Conservation (phyloP, 169 alveolate genomes). For the Cryptosporidium parvum region DNA sequence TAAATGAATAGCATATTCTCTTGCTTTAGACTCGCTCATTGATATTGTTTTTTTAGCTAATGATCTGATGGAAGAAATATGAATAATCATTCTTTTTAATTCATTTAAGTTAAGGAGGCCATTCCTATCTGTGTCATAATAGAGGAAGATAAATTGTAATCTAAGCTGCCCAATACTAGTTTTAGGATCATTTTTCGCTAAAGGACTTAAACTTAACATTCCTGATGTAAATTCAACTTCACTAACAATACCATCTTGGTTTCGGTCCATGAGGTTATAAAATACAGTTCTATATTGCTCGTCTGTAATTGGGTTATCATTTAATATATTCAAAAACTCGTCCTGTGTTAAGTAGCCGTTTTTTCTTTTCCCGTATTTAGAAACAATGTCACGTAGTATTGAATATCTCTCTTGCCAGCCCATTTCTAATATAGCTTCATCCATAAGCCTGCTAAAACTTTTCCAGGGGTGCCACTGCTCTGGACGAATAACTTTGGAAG, state of each 20-base stretch:
- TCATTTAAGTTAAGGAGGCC: constrained; percentile 76
- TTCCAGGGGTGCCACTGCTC: constrained; percentile 74
- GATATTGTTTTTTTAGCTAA: constrained; percentile 32
- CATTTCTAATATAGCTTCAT: constrained; percentile 66
- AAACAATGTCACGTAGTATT: constrained; percentile 31
- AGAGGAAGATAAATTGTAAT: constrained; percentile 76
- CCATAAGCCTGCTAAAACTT: constrained; percentile 56
- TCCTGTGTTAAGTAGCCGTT: constrained; percentile 37
- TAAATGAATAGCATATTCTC: constrained; percentile 71
- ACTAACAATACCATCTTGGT: constrained; percentile 62
- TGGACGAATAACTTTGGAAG: constrained; percentile 52
- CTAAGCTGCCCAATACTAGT: constrained; percentile 76
- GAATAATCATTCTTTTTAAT: constrained; percentile 55
- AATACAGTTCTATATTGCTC: constrained; percentile 53
- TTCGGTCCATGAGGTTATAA: constrained; percentile 69
- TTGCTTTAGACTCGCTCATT: constrained; percentile 62
- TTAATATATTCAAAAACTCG: constrained; percentile 46
- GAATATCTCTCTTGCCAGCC: constrained; percentile 76
- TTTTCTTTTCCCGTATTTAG: constrained; percentile 33
- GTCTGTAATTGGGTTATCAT: constrained; percentile 66
- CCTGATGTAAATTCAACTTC: constrained; percentile 70
- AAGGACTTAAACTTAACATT: constrained; percentile 68
- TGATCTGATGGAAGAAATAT: constrained; percentile 64
- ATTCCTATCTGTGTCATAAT: constrained; percentile 77
- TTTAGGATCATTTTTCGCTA: constrained; percentile 65